phyloP scores from a whole-genome alignment of 176 grass and related monocot species.

The Oryza rufipogon region DNA sequence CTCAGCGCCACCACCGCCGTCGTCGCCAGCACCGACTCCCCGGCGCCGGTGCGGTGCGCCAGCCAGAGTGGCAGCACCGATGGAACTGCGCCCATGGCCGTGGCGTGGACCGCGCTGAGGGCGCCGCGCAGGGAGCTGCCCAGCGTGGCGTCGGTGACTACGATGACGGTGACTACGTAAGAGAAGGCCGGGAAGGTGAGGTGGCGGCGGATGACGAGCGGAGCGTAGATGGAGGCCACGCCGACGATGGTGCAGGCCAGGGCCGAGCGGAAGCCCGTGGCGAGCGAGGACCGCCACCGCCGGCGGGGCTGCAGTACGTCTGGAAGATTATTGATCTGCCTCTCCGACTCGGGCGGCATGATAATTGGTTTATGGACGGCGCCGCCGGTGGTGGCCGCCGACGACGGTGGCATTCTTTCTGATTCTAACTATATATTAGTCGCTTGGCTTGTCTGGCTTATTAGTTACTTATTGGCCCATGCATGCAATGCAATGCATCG shows the following conservation, averaged over 20 bases:
- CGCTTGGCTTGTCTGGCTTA: too few relatives aligned
- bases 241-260: constrained; percentile 70
- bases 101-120: constrained; percentile 54
- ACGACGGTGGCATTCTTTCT: background rate
- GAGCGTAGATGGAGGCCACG: constrained; percentile 53
- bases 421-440: too few relatives aligned
- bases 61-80: constrained; percentile 71
- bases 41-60: constrained; percentile 38
- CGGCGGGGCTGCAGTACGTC: background rate
- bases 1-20: constrained; percentile 54
- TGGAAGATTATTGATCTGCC: too few relatives aligned
- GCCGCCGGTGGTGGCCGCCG: background rate
- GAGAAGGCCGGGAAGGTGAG: constrained; percentile 81
- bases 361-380: background rate
- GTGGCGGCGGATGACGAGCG: constrained; percentile 38
- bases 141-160: constrained; percentile 65
- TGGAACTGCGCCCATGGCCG: constrained; percentile 64
- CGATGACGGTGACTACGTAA: constrained; percentile 66
- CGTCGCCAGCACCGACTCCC: constrained; percentile 39
- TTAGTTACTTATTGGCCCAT: too few relatives aligned
- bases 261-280: constrained; percentile 60
- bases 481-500: too few relatives aligned
- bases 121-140: constrained; percentile 54
- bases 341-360: background rate
- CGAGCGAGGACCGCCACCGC: constrained; percentile 46